Conservation (phyloP, 192 early-diverging fungal genomes). For the Podila minutissima region DNA sequence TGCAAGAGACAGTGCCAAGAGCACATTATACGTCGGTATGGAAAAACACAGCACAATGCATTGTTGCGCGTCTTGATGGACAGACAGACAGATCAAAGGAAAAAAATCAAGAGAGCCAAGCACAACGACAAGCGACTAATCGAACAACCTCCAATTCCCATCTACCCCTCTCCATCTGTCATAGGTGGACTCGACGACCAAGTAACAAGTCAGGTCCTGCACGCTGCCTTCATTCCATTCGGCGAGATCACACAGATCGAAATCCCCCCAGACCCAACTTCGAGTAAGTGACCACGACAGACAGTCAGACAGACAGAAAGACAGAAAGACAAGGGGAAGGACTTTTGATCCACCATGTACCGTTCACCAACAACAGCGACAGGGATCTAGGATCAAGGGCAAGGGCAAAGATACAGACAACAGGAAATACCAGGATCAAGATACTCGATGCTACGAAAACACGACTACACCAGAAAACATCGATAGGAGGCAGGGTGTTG, state of each 20-base stretch:
- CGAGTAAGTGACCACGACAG: conserved; percentile 58
- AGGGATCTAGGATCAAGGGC: too few relatives aligned
- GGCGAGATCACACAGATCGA: conserved; percentile 93
- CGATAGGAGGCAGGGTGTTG: too few relatives aligned
- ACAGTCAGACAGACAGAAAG: too few relatives aligned
- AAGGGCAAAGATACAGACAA: too few relatives aligned
- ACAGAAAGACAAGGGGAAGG: too few relatives aligned
- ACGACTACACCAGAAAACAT: too few relatives aligned
- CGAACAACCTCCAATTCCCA: background rate
- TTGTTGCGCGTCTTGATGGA: background rate
- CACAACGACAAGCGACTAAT: background rate
- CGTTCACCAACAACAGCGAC: too few relatives aligned
- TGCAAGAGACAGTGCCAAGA: conserved; percentile 33
- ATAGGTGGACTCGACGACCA: conserved; percentile 84
- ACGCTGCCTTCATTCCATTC: conserved; percentile 95
- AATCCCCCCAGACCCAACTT: conserved; percentile 83
- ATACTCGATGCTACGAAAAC: too few relatives aligned
- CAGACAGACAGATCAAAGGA: background rate
- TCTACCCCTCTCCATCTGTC: background rate
- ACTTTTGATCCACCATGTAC: too few relatives aligned
- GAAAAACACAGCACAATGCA: background rate
- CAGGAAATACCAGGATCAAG: too few relatives aligned
- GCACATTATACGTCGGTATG: conserved; percentile 47
- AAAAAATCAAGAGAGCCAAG: background rate
- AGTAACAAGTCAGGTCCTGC: conserved; percentile 81